Evolutionary conservation across 2,329 filamentous ascomycete species (phyloP), one percentile per base, ranked within the genome.

Genomic region (Cladorrhinum sp.): DNA sequence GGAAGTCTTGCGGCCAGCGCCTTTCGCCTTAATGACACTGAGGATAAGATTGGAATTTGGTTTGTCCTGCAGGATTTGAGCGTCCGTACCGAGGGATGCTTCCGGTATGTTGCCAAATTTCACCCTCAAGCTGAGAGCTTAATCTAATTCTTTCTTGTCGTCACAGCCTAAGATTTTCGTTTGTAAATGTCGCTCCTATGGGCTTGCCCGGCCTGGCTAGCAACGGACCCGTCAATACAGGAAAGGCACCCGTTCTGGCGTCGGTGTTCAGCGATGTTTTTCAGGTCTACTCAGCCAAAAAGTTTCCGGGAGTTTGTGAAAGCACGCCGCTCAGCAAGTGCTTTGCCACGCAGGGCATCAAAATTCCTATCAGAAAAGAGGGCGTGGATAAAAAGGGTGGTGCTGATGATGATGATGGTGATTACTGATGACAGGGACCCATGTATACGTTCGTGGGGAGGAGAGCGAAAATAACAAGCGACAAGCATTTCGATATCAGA

Each of bases 301-400:
- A 97, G 71, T 99, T 99, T 75, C 95, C 95, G 0, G 95, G 95
- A 45, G 95, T 99, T 1, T 96, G 96, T 60, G 93, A 98, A 73
- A 96, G 90, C 74, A 99, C 95, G 0, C 77, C 86, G 3, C 78
- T 98, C 18, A 97, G 93, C 81, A 96, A 96, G 75, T 91, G 87
- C 63, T 98, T 99, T 76, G 93, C 95, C 2, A 82, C 85, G 1
- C 95, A 99, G 71, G 95, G 95, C 23, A 96, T 96, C 76, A 97
- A 97, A 76, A 97, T 98, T 23, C 93, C 93, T 0, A 97, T 98
- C 58, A 81, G 93, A 22, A 97, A 97, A 75, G 93, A 97, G 70
- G 87, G 89, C 1, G 72, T 73, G 13, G 76, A 77, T 41, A 73
- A 64, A 71, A 81, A 79, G 59, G 73, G 77, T n/a, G 41, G 25